Conservation (phyloP, 371 early-diverging fungal species). For the Mortierella sp. region DNA sequence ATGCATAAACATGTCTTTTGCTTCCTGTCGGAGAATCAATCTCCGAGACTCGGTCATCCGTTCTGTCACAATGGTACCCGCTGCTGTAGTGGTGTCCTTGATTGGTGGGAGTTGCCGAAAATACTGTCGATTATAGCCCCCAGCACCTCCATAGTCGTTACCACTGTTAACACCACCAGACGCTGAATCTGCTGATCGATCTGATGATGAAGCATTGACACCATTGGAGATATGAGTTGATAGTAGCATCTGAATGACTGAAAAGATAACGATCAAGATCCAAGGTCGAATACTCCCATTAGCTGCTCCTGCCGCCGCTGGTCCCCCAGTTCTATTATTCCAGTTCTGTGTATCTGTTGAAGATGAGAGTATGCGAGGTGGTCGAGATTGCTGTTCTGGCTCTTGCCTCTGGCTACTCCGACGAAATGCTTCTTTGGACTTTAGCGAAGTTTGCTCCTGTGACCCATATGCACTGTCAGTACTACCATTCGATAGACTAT, state of each 20-base stretch:
- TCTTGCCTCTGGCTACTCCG: not conserved
- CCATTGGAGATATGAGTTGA: slow-evolving; percentile 30
- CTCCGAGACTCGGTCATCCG: slow-evolving; percentile 48
- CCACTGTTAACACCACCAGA: not conserved
- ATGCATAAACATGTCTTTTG: slow-evolving; percentile 89
- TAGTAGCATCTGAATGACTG: slow-evolving; percentile 32
- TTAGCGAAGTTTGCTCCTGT: not conserved
- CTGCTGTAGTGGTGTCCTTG: slow-evolving; percentile 10
- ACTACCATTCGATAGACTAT: not conserved
- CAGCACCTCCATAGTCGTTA: not conserved
- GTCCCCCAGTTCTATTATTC: not conserved
- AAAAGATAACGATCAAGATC: slow-evolving; percentile 38
- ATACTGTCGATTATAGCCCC: slow-evolving; percentile 20
- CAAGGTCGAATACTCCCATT: slow-evolving; percentile 24
- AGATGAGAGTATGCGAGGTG: not conserved
- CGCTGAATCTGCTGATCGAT: slow-evolving; percentile 6
- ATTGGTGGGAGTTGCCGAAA: slow-evolving; percentile 39
- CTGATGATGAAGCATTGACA: slow-evolving; percentile 45
- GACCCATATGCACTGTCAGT: not conserved
- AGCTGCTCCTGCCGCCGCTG: not conserved
- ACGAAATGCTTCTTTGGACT: not conserved
- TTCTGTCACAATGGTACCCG: slow-evolving; percentile 40
- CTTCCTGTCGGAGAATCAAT: slow-evolving; percentile 33
- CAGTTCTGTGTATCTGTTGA: not conserved
- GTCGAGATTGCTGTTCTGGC: not conserved